Evolutionary conservation across 73 alveolate species (phyloP).

Genomic region (Uronychia binucleata): DNA sequence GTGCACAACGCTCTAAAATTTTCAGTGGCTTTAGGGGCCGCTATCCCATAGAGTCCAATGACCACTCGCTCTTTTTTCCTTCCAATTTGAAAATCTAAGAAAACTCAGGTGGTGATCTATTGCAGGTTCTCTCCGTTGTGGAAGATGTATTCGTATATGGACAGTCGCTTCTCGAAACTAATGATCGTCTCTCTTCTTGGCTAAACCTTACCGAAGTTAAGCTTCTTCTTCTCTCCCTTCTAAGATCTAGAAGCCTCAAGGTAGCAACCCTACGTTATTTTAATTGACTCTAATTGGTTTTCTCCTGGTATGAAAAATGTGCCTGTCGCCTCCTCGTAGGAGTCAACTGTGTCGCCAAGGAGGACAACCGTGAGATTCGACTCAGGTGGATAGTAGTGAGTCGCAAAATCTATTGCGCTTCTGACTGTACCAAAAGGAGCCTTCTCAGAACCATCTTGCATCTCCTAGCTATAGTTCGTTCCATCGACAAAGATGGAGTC

Average conservation of each 20-base stretch:
- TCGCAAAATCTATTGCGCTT: background rate
- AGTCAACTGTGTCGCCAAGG: background rate
- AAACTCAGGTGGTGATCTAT: constrained; percentile 14
- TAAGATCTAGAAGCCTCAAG: background rate
- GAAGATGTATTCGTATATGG: background rate
- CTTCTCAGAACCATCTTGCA: background rate
- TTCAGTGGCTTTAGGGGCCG: constrained; percentile 78
- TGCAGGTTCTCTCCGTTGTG: background rate
- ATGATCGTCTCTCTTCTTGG: background rate
- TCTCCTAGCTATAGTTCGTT: background rate
- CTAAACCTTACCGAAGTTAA: background rate
- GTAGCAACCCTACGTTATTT: background rate
- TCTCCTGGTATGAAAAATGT: background rate
- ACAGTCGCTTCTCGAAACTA: background rate
- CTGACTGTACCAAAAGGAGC: background rate
- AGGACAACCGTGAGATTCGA: background rate
- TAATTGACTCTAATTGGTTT: background rate
- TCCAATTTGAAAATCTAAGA: background rate
- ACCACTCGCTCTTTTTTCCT: constrained; percentile 43
- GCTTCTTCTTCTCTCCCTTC: background rate
- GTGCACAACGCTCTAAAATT: constrained; percentile 79
- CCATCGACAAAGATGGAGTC: background rate
- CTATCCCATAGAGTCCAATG: constrained; percentile 74
- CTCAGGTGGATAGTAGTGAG: background rate
- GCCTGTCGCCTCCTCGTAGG: background rate